A percentile compares a stretch with the other conserved stretches of the same genome.
Conservation (phyloP, 2,329 filamentous ascomycete species). For the Diaporthe citrichinensis region DNA sequence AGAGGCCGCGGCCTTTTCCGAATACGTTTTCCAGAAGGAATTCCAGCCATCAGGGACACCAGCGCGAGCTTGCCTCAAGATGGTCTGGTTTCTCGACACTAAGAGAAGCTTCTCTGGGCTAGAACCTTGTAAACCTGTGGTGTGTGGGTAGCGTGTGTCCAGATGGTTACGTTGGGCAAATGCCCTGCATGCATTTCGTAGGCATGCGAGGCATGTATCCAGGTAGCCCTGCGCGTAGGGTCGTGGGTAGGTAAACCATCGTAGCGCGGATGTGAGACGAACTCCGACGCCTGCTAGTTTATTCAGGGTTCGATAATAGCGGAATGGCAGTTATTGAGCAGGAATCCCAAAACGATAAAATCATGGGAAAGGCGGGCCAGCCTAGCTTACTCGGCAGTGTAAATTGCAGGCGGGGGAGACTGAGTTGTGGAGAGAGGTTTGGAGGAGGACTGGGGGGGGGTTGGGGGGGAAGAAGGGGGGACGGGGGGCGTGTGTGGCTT, state of each 20-base stretch:
- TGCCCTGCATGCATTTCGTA: constrained; percentile 24
- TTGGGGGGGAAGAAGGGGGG: neutral
- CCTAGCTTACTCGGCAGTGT: constrained; percentile 16
- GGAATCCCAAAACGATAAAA: neutral
- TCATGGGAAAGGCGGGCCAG: neutral
- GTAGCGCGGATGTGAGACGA: constrained; percentile 29
- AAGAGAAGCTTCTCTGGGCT: constrained; percentile 21
- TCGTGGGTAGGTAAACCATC: neutral
- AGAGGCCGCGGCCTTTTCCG: constrained; percentile 1
- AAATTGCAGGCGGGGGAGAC: constrained; percentile 7
- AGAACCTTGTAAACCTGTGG: constrained; percentile 11
- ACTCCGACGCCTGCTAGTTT: constrained; percentile 18
- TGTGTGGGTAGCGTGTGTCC: neutral
- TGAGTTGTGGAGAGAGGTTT: neutral
- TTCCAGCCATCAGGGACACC: constrained; percentile 25
- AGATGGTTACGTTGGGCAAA: neutral
- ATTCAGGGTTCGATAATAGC: neutral
- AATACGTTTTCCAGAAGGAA: constrained; percentile 22
- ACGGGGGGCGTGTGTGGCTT: neutral
- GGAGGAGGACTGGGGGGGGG: neutral
- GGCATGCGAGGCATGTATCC: too few species aligned
- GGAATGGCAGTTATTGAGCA: neutral
- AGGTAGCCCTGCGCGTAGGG: neutral
- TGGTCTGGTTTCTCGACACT: constrained; percentile 31
- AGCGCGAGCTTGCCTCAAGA: constrained; percentile 2